Percentiles rank a stretch among this genome's conserved stretches.
phyloP scores from a whole-genome alignment of 805 yeast genomes.

The Lipomyces spencermartinsiae region DNA sequence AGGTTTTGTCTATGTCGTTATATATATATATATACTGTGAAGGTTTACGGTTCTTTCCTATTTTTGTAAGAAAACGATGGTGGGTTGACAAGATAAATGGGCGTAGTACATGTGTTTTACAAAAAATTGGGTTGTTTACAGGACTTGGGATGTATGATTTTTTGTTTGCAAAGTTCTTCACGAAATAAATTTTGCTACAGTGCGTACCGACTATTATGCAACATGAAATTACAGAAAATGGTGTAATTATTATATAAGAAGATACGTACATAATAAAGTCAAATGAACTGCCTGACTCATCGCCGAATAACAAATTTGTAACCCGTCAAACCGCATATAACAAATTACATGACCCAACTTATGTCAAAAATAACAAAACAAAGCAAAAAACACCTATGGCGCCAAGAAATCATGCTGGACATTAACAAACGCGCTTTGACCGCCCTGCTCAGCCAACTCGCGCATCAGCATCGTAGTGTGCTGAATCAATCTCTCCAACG shows the following conservation, averaged over 20 bases:
- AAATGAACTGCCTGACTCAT: background rate
- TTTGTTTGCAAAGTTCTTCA: background rate
- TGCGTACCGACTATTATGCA: background rate
- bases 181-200: background rate
- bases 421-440: slow-evolving; percentile 34
- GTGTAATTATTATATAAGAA: background rate
- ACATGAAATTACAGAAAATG: background rate
- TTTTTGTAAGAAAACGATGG: background rate
- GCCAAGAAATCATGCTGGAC: slow-evolving; percentile 32
- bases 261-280: background rate
- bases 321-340: slow-evolving; percentile 1
- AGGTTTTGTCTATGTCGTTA: background rate
- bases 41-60: too few species aligned
- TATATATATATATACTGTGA: background rate
- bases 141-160: slow-evolving; percentile 2
- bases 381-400: slow-evolving; percentile 7
- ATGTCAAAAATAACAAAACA: slow-evolving; percentile 1
- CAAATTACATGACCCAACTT: background rate
- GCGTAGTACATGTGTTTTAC: background rate
- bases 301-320: background rate
- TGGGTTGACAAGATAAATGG: slow-evolving; percentile 1
- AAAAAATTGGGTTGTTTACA: slow-evolving; percentile 3
- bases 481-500: slow-evolving; percentile 53
- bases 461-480: slow-evolving; percentile 46
- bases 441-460: slow-evolving; percentile 38